Percentiles rank a stretch among this genome's conserved stretches.
phyloP scores from a whole-genome alignment of 495 filamentous ascomycete genomes.

The Neurospora sublineolata region DNA sequence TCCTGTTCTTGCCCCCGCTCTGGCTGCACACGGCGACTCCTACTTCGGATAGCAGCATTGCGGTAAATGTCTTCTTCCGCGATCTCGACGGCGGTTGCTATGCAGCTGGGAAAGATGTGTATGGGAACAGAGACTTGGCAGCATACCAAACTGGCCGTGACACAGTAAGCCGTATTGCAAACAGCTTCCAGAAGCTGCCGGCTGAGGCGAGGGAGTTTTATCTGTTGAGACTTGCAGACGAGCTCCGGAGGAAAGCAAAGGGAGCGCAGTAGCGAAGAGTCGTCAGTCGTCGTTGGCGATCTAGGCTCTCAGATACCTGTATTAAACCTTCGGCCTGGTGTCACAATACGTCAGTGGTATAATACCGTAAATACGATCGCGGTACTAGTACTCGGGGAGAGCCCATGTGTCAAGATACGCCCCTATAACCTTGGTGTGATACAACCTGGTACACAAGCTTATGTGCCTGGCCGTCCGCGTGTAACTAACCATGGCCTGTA shows the following conservation, averaged over 20 bases:
- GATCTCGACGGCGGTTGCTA: slow-evolving; percentile 53
- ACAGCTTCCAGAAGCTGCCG: slow-evolving; percentile 56
- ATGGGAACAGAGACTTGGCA: slow-evolving; percentile 76
- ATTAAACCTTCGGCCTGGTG: neutral
- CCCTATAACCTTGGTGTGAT: neutral
- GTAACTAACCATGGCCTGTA: neutral
- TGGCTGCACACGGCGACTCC: slow-evolving; percentile 77
- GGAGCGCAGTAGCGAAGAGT: neutral
- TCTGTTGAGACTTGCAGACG: slow-evolving; percentile 58
- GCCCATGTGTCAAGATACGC: neutral
- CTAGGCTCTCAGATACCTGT: neutral
- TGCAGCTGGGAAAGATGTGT: slow-evolving; percentile 68
- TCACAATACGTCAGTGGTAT: neutral
- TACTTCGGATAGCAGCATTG: slow-evolving; percentile 50
- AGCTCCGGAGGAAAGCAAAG: slow-evolving; percentile 35
- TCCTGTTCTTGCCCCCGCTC: slow-evolving; percentile 68
- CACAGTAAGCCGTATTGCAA: slow-evolving; percentile 53
- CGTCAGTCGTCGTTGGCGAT: neutral
- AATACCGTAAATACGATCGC: neutral
- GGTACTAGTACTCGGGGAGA: neutral
- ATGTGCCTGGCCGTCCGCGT: neutral
- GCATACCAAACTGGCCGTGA: slow-evolving; percentile 76
- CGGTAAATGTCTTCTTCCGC: slow-evolving; percentile 78
- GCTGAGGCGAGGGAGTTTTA: slow-evolving; percentile 61
- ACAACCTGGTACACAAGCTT: neutral